These are phyloP conservation scores for Apostasia shenzhenica DNA, from an alignment of 106 monocot genomes.

Conservation along the genomic window DNA sequence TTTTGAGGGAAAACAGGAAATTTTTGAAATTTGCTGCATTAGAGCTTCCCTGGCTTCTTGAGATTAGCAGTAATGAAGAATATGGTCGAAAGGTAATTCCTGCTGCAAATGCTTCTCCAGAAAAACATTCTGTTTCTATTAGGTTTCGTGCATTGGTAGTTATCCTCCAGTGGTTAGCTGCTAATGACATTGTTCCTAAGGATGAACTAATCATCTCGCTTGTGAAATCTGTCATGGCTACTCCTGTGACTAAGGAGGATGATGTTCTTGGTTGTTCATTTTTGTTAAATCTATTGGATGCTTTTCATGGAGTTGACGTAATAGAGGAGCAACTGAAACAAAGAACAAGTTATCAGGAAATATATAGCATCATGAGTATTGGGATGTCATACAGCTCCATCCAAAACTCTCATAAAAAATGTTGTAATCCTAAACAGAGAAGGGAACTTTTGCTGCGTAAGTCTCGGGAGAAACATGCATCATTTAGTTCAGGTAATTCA, in stretches of 20 bases:
- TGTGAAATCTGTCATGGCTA: slow-evolving; percentile 61
- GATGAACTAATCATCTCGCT: slow-evolving; percentile 69
- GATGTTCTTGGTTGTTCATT: slow-evolving; percentile 71
- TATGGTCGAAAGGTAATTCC: slow-evolving; percentile 29
- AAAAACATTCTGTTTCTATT: slow-evolving; percentile 30
- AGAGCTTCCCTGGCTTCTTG: slow-evolving; percentile 79
- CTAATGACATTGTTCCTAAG: slow-evolving; percentile 61
- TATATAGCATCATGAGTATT: slow-evolving; percentile 74
- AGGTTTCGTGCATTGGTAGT: slow-evolving; percentile 48
- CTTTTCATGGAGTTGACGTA: slow-evolving; percentile 57
- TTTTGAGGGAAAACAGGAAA: slow-evolving; percentile 57
- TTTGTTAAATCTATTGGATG: slow-evolving; percentile 77
- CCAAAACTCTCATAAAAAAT: slow-evolving; percentile 48
- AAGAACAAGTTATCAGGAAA: slow-evolving; percentile 59
- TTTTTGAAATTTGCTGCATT: slow-evolving; percentile 46
- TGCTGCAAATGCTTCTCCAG: slow-evolving; percentile 15
- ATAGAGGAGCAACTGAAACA: slow-evolving; percentile 72
- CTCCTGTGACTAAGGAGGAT: slow-evolving; percentile 51
- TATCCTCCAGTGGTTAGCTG: slow-evolving; percentile 66
- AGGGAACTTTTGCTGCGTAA: slow-evolving; percentile 51
- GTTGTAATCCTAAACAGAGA: slow-evolving; percentile 56
- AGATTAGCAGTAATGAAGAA: slow-evolving; percentile 51
- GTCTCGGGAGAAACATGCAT: slow-evolving; percentile 54
- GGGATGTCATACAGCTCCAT: slow-evolving; percentile 81
- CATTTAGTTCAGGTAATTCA: slow-evolving; percentile 65